These are phyloP conservation scores for Globisporangium heterothallicum DNA, from an alignment of 352 stramenopile species.

Conservation along the genomic window DNA sequence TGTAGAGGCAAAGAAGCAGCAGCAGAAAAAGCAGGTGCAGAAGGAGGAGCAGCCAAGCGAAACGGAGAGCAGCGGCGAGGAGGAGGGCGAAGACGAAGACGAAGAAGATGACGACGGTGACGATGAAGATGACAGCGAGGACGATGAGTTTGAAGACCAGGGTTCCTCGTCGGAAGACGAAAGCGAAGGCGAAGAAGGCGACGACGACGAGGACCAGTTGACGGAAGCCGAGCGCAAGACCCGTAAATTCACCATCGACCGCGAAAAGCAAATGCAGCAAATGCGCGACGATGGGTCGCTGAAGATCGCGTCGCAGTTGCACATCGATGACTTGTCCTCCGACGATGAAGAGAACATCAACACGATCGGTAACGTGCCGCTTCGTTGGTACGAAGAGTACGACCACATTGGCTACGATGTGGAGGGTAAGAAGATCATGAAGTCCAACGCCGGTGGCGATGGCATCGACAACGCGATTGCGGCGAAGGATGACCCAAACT, in stretches of 20 bases:
- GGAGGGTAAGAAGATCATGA: conserved; percentile 95
- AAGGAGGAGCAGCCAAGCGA: conserved; percentile 20
- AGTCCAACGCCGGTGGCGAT: conserved; percentile 82
- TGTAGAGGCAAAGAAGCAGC: conserved; percentile 13
- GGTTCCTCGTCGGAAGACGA: conserved; percentile 78
- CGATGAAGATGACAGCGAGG: conserved; percentile 38
- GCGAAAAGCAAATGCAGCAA: conserved; percentile 70
- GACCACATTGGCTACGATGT: conserved; percentile 99
- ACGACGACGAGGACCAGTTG: conserved; percentile 66
- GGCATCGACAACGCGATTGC: conserved; percentile 86
- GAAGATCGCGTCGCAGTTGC: conserved; percentile 83
- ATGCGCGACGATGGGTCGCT: conserved; percentile 85
- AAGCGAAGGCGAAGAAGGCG: conserved; percentile 44
- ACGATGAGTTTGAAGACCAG: conserved; percentile 83
- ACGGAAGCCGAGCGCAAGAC: conserved; percentile 80
- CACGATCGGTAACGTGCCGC: conserved; percentile 97
- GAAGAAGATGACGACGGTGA: conserved; percentile 34
- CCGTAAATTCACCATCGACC: conserved; percentile 62
- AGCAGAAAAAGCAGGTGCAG: conserved; percentile 13
- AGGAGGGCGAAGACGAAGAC: conserved; percentile 23
- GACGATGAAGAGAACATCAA: conserved; percentile 97
- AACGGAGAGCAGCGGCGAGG: conserved; percentile 18
- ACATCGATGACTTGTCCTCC: conserved; percentile 98
- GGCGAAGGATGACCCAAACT: conserved; percentile 90
- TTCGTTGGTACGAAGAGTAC: conserved; percentile 99